phyloP scores from a whole-genome alignment of 345 rosid species.

The Clarkia xantiana region DNA sequence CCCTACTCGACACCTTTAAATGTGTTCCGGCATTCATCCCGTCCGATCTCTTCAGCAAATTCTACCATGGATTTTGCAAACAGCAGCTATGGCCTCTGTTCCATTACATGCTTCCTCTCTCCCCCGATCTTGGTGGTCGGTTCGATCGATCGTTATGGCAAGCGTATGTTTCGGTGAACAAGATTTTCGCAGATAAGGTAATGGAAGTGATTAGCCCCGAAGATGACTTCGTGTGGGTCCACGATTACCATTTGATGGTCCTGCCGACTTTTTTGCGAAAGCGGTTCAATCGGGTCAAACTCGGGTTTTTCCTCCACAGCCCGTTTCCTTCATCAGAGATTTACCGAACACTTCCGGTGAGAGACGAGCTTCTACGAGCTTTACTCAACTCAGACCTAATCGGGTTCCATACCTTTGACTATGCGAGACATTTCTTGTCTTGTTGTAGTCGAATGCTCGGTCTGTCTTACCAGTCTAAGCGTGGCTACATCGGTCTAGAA shows the following conservation, averaged over 20 bases:
- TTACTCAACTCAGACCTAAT: constrained; percentile 74
- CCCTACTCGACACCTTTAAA: constrained; percentile 68
- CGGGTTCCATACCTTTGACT: constrained; percentile 91
- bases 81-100: constrained; percentile 91
- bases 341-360: constrained; percentile 74
- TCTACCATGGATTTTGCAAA: constrained; percentile 90
- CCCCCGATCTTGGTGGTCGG: constrained; percentile 83
- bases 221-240: constrained; percentile 91
- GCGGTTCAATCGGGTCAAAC: constrained; percentile 76
- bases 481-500: constrained; percentile 84
- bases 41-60: constrained; percentile 56
- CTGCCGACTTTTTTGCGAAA: constrained; percentile 85
- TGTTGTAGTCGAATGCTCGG: constrained; percentile 97
- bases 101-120: constrained; percentile 90
- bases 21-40: constrained; percentile 90
- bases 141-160: constrained; percentile 87
- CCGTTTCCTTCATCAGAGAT: constrained; percentile 95
- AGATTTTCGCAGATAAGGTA: constrained; percentile 87
- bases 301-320: constrained; percentile 87
- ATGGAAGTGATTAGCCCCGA: constrained; percentile 94
- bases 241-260: constrained; percentile 92
- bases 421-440: constrained; percentile 88
- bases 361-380: constrained; percentile 73
- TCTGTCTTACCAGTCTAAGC: constrained; percentile 70
- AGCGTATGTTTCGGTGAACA: constrained; percentile 82